These are phyloP conservation scores for Nematodospora anomalae DNA, from an alignment of 1,139 yeast genomes.

Conservation along the genomic window DNA sequence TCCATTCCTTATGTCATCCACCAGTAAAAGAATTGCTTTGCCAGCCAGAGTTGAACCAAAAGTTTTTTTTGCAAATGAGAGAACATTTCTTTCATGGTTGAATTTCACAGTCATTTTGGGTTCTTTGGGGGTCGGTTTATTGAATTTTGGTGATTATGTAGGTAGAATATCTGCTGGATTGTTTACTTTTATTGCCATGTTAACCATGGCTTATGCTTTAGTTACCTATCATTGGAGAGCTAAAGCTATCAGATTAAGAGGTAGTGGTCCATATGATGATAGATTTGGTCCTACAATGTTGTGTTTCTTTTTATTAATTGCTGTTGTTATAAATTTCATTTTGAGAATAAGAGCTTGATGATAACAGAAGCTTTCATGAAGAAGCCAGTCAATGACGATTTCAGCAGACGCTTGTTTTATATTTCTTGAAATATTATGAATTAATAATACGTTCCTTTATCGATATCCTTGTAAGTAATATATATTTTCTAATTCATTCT, in stretches of 20 bases:
- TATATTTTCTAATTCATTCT: slow-evolving; percentile 34
- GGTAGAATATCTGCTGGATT: slow-evolving; percentile 93
- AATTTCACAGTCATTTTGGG: slow-evolving; percentile 97
- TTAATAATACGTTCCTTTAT: slow-evolving; percentile 29
- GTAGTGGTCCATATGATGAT: slow-evolving; percentile 97
- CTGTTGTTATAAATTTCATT: slow-evolving; percentile 88
- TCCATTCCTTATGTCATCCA: slow-evolving; percentile 32
- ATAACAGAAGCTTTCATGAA: slow-evolving; percentile 1
- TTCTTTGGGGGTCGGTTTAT: slow-evolving; percentile 91
- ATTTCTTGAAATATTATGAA: too few relatives aligned
- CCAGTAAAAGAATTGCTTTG: slow-evolving; percentile 82
- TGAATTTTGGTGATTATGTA: slow-evolving; percentile 92
- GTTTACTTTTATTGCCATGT: slow-evolving; percentile 94
- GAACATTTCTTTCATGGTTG: slow-evolving; percentile 97
- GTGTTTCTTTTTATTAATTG: slow-evolving; percentile 87
- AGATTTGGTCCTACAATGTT: slow-evolving; percentile 99
- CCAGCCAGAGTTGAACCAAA: slow-evolving; percentile 99
- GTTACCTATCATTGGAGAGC: slow-evolving; percentile 99
- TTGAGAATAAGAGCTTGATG: slow-evolving; percentile 68
- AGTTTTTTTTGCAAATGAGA: slow-evolving; percentile 97
- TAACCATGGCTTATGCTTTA: slow-evolving; percentile 93
- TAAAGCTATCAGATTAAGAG: slow-evolving; percentile 94
- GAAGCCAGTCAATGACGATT: too few relatives aligned
- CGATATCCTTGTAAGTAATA: slow-evolving; percentile 34
- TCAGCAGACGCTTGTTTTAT: too few relatives aligned